These are phyloP conservation scores for Cladophialophora immunda DNA, from an alignment of 2,329 filamentous ascomycete species.

Conservation along the genomic window DNA sequence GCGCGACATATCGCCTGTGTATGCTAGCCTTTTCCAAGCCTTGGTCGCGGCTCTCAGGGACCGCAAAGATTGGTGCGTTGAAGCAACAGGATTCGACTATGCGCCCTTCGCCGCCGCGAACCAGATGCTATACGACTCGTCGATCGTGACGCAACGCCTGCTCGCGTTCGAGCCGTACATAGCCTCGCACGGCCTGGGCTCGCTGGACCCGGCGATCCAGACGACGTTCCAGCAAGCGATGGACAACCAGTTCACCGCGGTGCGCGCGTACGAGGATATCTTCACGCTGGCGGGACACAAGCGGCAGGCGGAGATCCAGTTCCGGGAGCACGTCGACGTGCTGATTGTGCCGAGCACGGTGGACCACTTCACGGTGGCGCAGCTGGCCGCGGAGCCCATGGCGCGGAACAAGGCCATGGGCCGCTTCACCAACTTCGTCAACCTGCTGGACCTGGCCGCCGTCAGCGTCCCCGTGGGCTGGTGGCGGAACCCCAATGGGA, in stretches of 20 bases:
- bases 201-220: conserved; percentile 60
- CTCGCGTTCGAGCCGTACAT: conserved; percentile 27
- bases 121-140: conserved; percentile 64
- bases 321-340: conserved; percentile 49
- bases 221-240: conserved; percentile 53
- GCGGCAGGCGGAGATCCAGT: conserved; percentile 20
- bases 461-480: conserved; percentile 59
- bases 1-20: conserved; percentile 53
- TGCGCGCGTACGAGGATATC: conserved; percentile 60
- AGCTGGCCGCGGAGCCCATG: conserved; percentile 62
- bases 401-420: conserved; percentile 62
- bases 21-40: conserved; percentile 53
- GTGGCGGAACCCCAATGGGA: conserved; percentile 34
- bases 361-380: conserved; percentile 59
- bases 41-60: conserved; percentile 47
- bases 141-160: conserved; percentile 59
- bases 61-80: conserved; percentile 50
- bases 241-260: conserved; percentile 43
- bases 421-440: conserved; percentile 69
- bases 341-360: conserved; percentile 66
- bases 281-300: conserved; percentile 38
- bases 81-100: conserved; percentile 56
- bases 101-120: conserved; percentile 61
- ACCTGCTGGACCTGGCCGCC: conserved; percentile 66
- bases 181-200: conserved; percentile 1